These are phyloP conservation scores for Trichoderma sp. DNA, from an alignment of 2,329 filamentous ascomycete genomes.

Conservation along the genomic window DNA sequence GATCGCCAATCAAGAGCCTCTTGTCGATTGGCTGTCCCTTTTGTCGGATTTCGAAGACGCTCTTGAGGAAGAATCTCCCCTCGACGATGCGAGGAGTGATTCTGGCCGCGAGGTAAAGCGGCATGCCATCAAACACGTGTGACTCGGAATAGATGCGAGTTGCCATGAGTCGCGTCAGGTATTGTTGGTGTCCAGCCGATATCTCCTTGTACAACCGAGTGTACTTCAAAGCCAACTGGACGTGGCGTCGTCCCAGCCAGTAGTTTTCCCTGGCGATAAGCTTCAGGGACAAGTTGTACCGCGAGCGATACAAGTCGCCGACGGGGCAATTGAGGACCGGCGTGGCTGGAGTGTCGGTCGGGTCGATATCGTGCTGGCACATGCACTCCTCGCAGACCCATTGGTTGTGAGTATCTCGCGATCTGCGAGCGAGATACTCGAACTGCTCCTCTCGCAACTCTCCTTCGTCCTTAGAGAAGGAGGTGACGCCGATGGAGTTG, in stretches of 20 bases:
- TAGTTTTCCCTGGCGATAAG: not conserved
- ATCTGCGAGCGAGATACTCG: conserved; percentile 12
- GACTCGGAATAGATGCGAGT: not conserved
- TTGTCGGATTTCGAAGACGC: not conserved
- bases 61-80: not conserved
- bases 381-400: conserved; percentile 22
- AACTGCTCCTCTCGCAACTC: not conserved
- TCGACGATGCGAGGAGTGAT: not conserved
- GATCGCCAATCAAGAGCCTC: not conserved
- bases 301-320: not conserved
- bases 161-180: not conserved
- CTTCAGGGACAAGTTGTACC: not conserved
- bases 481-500: not conserved
- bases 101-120: not conserved
- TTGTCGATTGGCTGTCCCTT: not conserved
- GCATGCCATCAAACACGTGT: not conserved
- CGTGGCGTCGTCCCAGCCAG: conserved; percentile 1
- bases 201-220: not conserved
- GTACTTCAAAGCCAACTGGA: conserved; percentile 22
- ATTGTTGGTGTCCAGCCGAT: not conserved
- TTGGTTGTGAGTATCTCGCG: conserved; percentile 12
- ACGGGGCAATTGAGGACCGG: not conserved
- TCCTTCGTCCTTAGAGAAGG: not conserved
- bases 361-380: not conserved
- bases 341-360: not conserved